Percentiles rank a stretch among this genome's conserved stretches.
Conservation (phyloP, 805 yeast species). For the Kuraishia borneana region DNA sequence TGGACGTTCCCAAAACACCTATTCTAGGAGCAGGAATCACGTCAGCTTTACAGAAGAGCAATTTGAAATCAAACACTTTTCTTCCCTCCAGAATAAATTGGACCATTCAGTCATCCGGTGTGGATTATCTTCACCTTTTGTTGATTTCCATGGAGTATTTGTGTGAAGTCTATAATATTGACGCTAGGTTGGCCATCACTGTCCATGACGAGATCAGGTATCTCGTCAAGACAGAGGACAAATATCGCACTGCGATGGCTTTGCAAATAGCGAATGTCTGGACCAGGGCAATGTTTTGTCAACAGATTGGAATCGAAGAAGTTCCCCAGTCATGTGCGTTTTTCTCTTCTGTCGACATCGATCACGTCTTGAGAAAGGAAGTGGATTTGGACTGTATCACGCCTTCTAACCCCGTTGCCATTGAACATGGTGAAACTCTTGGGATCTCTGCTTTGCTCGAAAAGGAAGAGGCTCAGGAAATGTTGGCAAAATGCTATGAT, state of each 20-base stretch:
- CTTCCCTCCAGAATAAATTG: constrained; percentile 90
- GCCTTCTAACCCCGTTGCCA: constrained; percentile 66
- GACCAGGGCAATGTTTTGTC: constrained; percentile 94
- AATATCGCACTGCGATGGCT: constrained; percentile 67
- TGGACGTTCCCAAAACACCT: constrained; percentile 76
- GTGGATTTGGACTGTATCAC: constrained; percentile 88
- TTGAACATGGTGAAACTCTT: constrained; percentile 71
- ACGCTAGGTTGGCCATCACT: constrained; percentile 73
- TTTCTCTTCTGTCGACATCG: constrained; percentile 89
- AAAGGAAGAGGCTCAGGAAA: constrained; percentile 19
- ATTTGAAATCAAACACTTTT: constrained; percentile 56
- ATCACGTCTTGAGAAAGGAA: constrained; percentile 79
- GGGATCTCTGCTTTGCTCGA: constrained; percentile 44
- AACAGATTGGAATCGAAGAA: constrained; percentile 79
- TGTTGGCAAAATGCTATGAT: constrained; percentile 9
- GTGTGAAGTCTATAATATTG: constrained; percentile 45
- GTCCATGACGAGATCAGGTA: constrained; percentile 95
- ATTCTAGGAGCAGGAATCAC: constrained; percentile 91
- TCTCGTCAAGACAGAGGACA: constrained; percentile 61
- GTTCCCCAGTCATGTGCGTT: constrained; percentile 94
- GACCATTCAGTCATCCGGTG: constrained; percentile 98
- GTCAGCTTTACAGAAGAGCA: constrained; percentile 56
- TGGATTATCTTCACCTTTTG: constrained; percentile 82
- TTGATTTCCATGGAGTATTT: constrained; percentile 83
- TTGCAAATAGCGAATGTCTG: constrained; percentile 85